These are phyloP conservation scores for Cytospora piceicola DNA, from an alignment of 2,329 filamentous ascomycete species.

Conservation along the genomic window DNA sequence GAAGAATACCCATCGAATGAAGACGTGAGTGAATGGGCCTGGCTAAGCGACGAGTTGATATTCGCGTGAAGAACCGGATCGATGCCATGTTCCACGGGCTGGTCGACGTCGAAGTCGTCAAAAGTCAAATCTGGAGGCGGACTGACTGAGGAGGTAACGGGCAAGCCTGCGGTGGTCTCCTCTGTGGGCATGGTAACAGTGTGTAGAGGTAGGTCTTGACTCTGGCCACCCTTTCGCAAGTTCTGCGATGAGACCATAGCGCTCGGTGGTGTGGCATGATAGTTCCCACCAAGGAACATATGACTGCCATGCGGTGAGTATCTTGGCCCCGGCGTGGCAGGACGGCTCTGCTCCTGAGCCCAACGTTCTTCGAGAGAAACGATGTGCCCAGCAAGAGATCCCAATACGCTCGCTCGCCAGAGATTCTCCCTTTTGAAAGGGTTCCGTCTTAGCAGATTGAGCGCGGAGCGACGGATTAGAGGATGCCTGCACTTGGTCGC, in stretches of 20 bases:
- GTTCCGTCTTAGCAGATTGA: slow-evolving; percentile 39
- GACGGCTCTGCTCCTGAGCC: slow-evolving; percentile 16
- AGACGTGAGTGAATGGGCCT: slow-evolving; percentile 15
- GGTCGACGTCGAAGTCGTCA: slow-evolving; percentile 14
- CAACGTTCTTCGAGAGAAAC: slow-evolving; percentile 43
- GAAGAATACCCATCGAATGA: slow-evolving; percentile 21
- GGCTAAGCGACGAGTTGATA: slow-evolving; percentile 13
- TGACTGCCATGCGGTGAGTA: slow-evolving; percentile 7
- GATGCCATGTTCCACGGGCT: slow-evolving; percentile 3
- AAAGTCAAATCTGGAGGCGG: slow-evolving; percentile 8
- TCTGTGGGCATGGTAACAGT: slow-evolving; percentile 4
- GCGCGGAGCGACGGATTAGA: slow-evolving; percentile 42
- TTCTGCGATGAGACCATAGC: slow-evolving; percentile 3
- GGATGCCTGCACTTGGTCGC: slow-evolving; percentile 46
- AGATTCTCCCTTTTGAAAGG: slow-evolving; percentile 42
- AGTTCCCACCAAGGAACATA: background rate
- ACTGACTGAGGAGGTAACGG: background rate
- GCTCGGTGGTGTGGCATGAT: slow-evolving; percentile 4
- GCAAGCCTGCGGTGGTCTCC: background rate
- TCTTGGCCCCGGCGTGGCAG: slow-evolving; percentile 9
- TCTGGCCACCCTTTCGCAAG: background rate
- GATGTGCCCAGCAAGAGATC: slow-evolving; percentile 40
- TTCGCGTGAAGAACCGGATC: slow-evolving; percentile 20
- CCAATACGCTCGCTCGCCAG: slow-evolving; percentile 41
- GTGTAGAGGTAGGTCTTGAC: background rate